Percentiles rank a stretch among this genome's conserved stretches.
Conservation (phyloP, 2,329 filamentous ascomycete genomes). For the Alternaria alternata region DNA sequence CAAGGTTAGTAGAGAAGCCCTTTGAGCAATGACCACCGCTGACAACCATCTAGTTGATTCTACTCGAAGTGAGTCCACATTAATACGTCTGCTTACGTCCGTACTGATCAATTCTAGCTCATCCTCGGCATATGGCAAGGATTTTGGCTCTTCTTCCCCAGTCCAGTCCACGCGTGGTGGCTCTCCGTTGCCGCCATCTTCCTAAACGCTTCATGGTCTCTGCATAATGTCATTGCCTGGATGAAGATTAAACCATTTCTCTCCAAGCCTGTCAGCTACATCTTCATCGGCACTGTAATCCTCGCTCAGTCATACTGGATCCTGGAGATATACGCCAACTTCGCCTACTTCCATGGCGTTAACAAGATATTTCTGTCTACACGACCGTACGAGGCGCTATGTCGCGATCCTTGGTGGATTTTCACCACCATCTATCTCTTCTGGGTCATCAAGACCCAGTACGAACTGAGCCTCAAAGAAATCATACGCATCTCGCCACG, state of each 20-base stretch:
- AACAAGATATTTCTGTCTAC: constrained; percentile 63
- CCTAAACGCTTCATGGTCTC: constrained; percentile 68
- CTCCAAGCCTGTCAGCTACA: constrained; percentile 56
- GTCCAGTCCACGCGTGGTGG: constrained; percentile 69
- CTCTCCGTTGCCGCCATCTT: constrained; percentile 67
- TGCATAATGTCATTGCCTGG: constrained; percentile 74
- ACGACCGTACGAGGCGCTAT: constrained; percentile 67
- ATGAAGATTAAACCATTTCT: constrained; percentile 71
- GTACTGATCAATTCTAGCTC: constrained; percentile 51
- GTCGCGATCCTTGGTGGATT: constrained; percentile 74
- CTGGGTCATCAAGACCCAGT: constrained; percentile 69
- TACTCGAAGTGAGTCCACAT: constrained; percentile 47
- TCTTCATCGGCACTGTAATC: constrained; percentile 68
- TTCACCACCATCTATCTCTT: constrained; percentile 67
- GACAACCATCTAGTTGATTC: constrained; percentile 51
- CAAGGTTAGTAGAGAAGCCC: constrained; percentile 46
- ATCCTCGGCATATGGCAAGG: constrained; percentile 66
- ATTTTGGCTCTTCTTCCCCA: constrained; percentile 66
- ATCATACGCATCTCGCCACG: constrained; percentile 69
- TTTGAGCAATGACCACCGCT: constrained; percentile 14
- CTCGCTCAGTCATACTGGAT: constrained; percentile 71
- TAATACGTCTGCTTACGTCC: not conserved
- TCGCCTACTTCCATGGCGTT: constrained; percentile 68
- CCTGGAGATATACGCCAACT: constrained; percentile 71
- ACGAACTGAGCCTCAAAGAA: constrained; percentile 66